phyloP scores from a whole-genome alignment of 208 protist genomes.

The Trypanosomatidae sp. region DNA sequence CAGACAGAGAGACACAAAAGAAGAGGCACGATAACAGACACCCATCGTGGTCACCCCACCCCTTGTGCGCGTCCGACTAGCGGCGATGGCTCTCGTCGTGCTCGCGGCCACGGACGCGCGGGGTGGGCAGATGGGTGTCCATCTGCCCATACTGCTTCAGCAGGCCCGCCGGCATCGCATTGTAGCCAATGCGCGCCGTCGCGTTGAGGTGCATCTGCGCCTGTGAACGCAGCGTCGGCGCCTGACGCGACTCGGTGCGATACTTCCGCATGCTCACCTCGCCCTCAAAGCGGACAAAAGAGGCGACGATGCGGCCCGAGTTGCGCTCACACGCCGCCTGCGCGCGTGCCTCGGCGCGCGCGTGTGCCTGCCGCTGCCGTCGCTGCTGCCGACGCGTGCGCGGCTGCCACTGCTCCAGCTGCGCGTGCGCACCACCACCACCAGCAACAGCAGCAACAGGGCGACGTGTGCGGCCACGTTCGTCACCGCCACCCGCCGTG shows the following conservation, averaged over 20 bases:
- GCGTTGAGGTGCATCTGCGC: conserved; percentile 85
- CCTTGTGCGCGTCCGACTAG: background rate
- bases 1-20: conserved; percentile 2
- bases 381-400: too few relatives aligned
- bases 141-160: conserved; percentile 75
- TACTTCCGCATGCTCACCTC: conserved; percentile 69
- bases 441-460: too few relatives aligned
- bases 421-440: too few relatives aligned
- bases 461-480: too few relatives aligned
- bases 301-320: conserved; percentile 45
- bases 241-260: conserved; percentile 68
- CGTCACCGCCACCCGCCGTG: too few relatives aligned
- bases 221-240: conserved; percentile 65
- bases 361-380: conserved; percentile 21
- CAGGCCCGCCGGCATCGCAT: conserved; percentile 76
- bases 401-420: too few relatives aligned
- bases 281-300: conserved; percentile 79
- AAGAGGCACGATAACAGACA: background rate
- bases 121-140: conserved; percentile 63
- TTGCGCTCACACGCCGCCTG: conserved; percentile 56
- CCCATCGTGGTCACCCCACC: background rate
- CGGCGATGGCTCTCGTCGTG: conserved; percentile 23
- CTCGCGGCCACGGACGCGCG: conserved; percentile 38
- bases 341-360: conserved; percentile 35
- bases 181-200: conserved; percentile 80